These are phyloP conservation scores for Phytophthora vignae DNA, from an alignment of 352 stramenopile species.

Conservation along the genomic window DNA sequence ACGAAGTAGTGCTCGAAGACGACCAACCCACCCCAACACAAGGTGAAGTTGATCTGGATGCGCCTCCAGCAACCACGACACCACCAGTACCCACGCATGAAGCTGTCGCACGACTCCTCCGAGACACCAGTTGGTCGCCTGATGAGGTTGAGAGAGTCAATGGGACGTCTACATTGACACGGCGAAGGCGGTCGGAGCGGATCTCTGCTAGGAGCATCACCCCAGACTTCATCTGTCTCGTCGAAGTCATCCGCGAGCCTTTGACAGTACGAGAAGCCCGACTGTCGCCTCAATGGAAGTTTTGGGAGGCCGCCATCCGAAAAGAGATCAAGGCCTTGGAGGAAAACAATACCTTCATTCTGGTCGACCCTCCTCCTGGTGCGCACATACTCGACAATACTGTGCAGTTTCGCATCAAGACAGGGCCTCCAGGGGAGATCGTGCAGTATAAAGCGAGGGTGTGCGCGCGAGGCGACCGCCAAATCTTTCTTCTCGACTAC, in stretches of 20 bases:
- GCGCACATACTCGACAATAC: not conserved
- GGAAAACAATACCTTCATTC: not conserved
- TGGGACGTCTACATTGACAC: not conserved
- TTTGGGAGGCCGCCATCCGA: too few species aligned
- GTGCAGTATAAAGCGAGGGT: not conserved
- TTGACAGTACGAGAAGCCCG: too few species aligned
- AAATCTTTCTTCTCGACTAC: not conserved
- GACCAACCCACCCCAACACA: too few species aligned
- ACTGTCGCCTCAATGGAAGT: too few species aligned
- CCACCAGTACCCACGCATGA: too few species aligned
- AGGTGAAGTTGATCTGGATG: too few species aligned
- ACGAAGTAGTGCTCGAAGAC: too few species aligned
- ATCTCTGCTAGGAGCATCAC: not conserved
- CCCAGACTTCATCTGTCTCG: not conserved
- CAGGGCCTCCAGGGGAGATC: not conserved
- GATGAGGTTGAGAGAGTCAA: not conserved
- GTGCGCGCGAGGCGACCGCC: conserved; percentile 1
- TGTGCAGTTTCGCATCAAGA: conserved; percentile 7
- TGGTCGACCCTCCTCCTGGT: too few species aligned
- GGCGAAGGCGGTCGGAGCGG: not conserved
- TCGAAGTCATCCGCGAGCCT: not conserved
- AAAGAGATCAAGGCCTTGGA: not conserved
- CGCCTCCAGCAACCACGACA: too few species aligned
- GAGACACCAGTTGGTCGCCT: too few species aligned
- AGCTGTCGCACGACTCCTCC: too few species aligned